phyloP scores from a whole-genome alignment of 1,284 basidiomycete species.

The Cutaneotrichosporon arboriforme region DNA sequence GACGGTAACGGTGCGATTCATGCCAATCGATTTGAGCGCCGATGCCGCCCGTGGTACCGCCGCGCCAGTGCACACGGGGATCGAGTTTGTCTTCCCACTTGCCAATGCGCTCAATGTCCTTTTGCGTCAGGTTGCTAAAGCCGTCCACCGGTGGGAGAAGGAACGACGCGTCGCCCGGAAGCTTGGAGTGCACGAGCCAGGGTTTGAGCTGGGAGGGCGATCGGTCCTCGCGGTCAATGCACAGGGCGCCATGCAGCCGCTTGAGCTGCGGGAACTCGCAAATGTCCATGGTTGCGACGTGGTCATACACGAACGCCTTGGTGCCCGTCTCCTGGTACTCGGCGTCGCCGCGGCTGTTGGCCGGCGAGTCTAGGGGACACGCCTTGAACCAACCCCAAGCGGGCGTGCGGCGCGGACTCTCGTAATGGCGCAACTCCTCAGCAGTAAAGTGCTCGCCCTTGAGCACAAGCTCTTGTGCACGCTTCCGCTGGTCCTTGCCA shows the following conservation, averaged over 20 bases:
- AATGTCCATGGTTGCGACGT: slow-evolving; percentile 51
- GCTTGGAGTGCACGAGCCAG: slow-evolving; percentile 45
- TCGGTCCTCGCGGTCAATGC: slow-evolving; percentile 40
- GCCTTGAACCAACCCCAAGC: slow-evolving; percentile 43
- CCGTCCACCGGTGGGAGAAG: slow-evolving; percentile 44
- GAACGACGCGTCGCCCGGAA: slow-evolving; percentile 44
- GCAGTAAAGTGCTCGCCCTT: slow-evolving; percentile 42
- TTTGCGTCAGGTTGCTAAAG: slow-evolving; percentile 39
- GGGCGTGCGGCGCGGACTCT: slow-evolving; percentile 43
- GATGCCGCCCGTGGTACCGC: slow-evolving; percentile 47
- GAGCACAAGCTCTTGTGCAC: slow-evolving; percentile 44
- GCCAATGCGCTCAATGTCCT: slow-evolving; percentile 27
- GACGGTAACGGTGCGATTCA: slow-evolving; percentile 46
- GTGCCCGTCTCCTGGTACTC: slow-evolving; percentile 25
- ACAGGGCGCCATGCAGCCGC: slow-evolving; percentile 45
- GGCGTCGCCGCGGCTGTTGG: slow-evolving; percentile 37
- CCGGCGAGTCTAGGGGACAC: slow-evolving; percentile 43
- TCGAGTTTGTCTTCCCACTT: slow-evolving; percentile 45
- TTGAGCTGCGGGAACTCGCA: slow-evolving; percentile 51
- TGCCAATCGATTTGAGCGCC: slow-evolving; percentile 44
- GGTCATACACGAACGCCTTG: slow-evolving; percentile 49
- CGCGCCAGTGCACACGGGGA: slow-evolving; percentile 49
- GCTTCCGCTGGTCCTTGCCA: slow-evolving; percentile 45
- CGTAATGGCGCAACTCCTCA: slow-evolving; percentile 41
- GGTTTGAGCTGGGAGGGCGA: slow-evolving; percentile 45